phyloP scores from a whole-genome alignment of 1,284 basidiomycete genomes.

The Tilletiaria anomala region DNA sequence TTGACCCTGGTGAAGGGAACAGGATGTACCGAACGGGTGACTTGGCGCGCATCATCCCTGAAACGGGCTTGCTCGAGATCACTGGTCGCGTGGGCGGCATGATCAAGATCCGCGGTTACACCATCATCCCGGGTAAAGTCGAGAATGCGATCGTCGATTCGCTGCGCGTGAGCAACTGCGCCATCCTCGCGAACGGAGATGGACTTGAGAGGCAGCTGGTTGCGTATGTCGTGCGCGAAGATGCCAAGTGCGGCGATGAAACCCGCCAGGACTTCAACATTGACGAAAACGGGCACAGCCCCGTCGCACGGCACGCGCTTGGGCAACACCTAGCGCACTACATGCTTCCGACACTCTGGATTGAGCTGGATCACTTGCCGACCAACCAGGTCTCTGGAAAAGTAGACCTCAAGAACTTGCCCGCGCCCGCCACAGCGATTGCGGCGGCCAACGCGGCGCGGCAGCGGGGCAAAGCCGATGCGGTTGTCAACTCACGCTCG shows the following conservation, averaged over 20 bases:
- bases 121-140: slow-evolving; percentile 29
- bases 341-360: slow-evolving; percentile 37
- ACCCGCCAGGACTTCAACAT: slow-evolving; percentile 13
- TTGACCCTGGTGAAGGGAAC: slow-evolving; percentile 1
- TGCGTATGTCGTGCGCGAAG: slow-evolving; percentile 32
- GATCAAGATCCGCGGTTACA: slow-evolving; percentile 38
- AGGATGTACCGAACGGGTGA: slow-evolving; percentile 37
- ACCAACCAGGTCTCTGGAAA: slow-evolving; percentile 37
- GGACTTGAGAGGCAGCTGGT: slow-evolving; percentile 35
- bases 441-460: slow-evolving; percentile 13
- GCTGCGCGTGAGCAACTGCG: slow-evolving; percentile 28
- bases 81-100: slow-evolving; percentile 36
- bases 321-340: slow-evolving; percentile 27
- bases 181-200: slow-evolving; percentile 30
- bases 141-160: slow-evolving; percentile 33
- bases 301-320: slow-evolving; percentile 21
- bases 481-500: slow-evolving; percentile 21
- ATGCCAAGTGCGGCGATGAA: slow-evolving; percentile 7
- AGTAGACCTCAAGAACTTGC: slow-evolving; percentile 32
- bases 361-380: slow-evolving; percentile 27
- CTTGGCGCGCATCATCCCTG: slow-evolving; percentile 23
- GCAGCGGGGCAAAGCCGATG: slow-evolving; percentile 9
- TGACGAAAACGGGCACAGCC: slow-evolving; percentile 31
- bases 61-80: slow-evolving; percentile 28
- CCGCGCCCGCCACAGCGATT: slow-evolving; percentile 4